phyloP scores from a whole-genome alignment of 225 moss, liverwort and hornwort genomes.

The Pseudisothecium myosuroides region DNA sequence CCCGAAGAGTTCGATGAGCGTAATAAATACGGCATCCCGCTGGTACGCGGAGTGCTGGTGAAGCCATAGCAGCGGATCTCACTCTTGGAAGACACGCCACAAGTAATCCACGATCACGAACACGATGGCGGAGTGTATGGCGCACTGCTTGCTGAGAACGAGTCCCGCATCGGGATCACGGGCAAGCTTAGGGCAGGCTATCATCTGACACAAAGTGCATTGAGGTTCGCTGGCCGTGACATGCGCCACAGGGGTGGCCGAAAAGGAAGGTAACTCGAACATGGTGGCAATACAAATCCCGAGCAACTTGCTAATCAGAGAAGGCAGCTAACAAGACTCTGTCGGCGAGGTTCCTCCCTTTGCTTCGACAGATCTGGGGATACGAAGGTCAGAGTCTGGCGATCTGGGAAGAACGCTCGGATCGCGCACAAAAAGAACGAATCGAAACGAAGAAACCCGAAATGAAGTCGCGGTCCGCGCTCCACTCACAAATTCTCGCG shows the following conservation, averaged over 20 bases:
- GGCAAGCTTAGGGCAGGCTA: slow-evolving; percentile 40
- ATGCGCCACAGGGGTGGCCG: slow-evolving; percentile 3
- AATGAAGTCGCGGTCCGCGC: background rate
- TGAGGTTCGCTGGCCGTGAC: slow-evolving; percentile 11
- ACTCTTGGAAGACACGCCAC: slow-evolving; percentile 36
- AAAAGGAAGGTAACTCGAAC: slow-evolving; percentile 10
- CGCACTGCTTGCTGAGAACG: slow-evolving; percentile 32
- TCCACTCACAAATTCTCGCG: background rate
- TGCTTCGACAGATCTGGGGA: background rate
- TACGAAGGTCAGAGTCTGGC: background rate
- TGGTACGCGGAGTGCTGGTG: background rate
- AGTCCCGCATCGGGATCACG: slow-evolving; percentile 16
- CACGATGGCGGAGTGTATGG: slow-evolving; percentile 51
- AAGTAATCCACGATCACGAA: slow-evolving; percentile 50
- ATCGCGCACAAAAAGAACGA: background rate
- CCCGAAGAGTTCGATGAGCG: background rate
- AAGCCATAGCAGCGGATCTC: background rate
- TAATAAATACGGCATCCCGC: background rate
- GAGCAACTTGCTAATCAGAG: background rate
- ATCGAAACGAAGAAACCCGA: background rate
- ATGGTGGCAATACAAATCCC: background rate
- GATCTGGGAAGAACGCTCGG: background rate
- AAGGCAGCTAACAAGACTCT: background rate
- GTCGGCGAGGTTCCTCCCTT: background rate
- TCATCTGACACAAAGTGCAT: slow-evolving; percentile 48